Evolutionary conservation across 257 asterid genomes (phyloP).

Genomic region (Ballota nigra): DNA sequence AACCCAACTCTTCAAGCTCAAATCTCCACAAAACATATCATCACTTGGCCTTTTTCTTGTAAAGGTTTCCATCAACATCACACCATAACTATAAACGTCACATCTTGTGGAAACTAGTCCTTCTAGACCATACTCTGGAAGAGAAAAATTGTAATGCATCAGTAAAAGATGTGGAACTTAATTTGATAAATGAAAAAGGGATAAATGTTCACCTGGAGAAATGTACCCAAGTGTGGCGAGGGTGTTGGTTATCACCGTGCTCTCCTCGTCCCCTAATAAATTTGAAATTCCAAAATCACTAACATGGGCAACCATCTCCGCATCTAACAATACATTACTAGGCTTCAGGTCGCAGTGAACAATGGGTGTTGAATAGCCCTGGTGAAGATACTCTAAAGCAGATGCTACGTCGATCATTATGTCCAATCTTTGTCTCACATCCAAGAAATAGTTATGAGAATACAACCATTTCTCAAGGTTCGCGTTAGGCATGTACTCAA

Average conservation of each 20-base stretch:
- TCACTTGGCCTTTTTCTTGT: constrained; percentile 26
- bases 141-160: too few species aligned
- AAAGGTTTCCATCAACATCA: constrained; percentile 32
- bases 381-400: too few species aligned
- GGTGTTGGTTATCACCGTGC: neutral
- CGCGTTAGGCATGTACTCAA: too few species aligned
- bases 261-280: constrained; percentile 12
- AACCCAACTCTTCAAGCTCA: constrained; percentile 28
- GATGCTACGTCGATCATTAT: too few species aligned
- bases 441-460: too few species aligned
- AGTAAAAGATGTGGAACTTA: too few species aligned
- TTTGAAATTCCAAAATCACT: constrained; percentile 26
- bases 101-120: constrained; percentile 22
- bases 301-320: constrained; percentile 13
- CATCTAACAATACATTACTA: constrained; percentile 8
- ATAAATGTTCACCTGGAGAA: constrained; percentile 10
- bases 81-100: too few species aligned
- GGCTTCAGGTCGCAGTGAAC: too few species aligned
- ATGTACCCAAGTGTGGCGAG: constrained; percentile 21
- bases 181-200: too few species aligned
- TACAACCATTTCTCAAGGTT: too few species aligned
- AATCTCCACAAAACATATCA: constrained; percentile 23
- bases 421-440: too few species aligned
- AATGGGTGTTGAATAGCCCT: too few species aligned
- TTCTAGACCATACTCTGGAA: neutral